phyloP scores from a whole-genome alignment of 176 grass and related monocot genomes.

The Triticum aestivum region DNA sequence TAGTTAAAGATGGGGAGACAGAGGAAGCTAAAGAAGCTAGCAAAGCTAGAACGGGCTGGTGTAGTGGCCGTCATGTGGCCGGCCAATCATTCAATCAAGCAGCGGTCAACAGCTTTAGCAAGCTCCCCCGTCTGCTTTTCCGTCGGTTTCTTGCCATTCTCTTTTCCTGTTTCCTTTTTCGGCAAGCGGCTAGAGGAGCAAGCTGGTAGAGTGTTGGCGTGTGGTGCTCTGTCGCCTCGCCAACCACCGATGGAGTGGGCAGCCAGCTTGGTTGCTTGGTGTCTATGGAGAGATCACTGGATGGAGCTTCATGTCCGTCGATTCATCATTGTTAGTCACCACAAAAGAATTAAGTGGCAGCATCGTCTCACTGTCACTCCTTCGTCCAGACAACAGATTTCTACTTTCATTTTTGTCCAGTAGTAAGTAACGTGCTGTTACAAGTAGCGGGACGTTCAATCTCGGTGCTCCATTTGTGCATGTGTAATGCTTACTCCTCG shows the following conservation, averaged over 20 bases:
- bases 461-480: not conserved
- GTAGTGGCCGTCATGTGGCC: slow-evolving; percentile 55
- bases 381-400: slow-evolving; percentile 11
- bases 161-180: slow-evolving; percentile 33
- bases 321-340: not conserved
- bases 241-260: slow-evolving; percentile 9
- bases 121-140: not conserved
- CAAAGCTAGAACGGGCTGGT: slow-evolving; percentile 29
- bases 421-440: not conserved
- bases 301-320: not conserved
- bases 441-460: not conserved
- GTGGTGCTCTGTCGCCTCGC: not conserved
- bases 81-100: slow-evolving; percentile 27
- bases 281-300: not conserved
- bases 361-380: not conserved
- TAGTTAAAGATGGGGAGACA: slow-evolving; percentile 26
- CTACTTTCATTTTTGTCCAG: slow-evolving; percentile 18
- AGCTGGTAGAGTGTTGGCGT: not conserved
- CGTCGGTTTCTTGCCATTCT: not conserved
- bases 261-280: not conserved
- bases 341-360: not conserved
- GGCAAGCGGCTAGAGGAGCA: slow-evolving; percentile 14
- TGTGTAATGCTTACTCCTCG: not conserved
- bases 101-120: slow-evolving; percentile 43
- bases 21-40: slow-evolving; percentile 7